phyloP scores from a whole-genome alignment of 768 basidiomycete species.

The Suillus brevipes region DNA sequence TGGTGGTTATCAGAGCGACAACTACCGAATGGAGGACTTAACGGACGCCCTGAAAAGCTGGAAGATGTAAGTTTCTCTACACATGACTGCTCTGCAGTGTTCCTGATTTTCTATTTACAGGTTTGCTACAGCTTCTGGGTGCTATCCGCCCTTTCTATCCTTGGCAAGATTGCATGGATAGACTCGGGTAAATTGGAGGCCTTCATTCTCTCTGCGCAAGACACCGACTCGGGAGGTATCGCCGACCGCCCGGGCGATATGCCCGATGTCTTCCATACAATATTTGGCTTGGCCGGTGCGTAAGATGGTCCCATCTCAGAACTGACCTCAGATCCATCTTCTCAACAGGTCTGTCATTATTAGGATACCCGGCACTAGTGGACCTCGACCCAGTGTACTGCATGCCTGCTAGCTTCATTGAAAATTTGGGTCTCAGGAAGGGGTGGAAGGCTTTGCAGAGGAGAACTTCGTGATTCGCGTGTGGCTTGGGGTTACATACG shows the following conservation, averaged over 20 bases:
- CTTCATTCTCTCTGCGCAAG: conserved; percentile 92
- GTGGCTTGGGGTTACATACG: background rate
- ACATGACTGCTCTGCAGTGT: background rate
- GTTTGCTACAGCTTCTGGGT: conserved; percentile 99
- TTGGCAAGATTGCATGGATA: conserved; percentile 85
- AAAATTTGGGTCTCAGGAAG: conserved; percentile 67
- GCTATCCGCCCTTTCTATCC: conserved; percentile 81
- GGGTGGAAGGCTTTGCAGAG: conserved; percentile 35
- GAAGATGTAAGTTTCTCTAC: conserved; percentile 70
- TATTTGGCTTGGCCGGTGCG: conserved; percentile 85
- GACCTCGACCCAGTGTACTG: conserved; percentile 84
- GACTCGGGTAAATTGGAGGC: conserved; percentile 70
- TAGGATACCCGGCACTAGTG: conserved; percentile 81
- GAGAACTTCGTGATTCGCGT: conserved; percentile 14
- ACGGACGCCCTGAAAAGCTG: conserved; percentile 96
- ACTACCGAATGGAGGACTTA: conserved; percentile 89
- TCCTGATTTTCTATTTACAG: conserved; percentile 38
- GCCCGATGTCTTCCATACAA: conserved; percentile 96
- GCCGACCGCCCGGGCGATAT: conserved; percentile 92
- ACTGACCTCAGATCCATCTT: background rate
- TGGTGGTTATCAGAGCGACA: conserved; percentile 98
- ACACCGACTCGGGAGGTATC: conserved; percentile 88
- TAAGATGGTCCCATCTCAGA: conserved; percentile 1
- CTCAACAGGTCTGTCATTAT: conserved; percentile 71
- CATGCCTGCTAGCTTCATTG: conserved; percentile 85